Evolutionary conservation across 805 yeast genomes (phyloP), one percentile per base, ranked within the genome.

Genomic region (Maudiozyma serrabonitensis): DNA sequence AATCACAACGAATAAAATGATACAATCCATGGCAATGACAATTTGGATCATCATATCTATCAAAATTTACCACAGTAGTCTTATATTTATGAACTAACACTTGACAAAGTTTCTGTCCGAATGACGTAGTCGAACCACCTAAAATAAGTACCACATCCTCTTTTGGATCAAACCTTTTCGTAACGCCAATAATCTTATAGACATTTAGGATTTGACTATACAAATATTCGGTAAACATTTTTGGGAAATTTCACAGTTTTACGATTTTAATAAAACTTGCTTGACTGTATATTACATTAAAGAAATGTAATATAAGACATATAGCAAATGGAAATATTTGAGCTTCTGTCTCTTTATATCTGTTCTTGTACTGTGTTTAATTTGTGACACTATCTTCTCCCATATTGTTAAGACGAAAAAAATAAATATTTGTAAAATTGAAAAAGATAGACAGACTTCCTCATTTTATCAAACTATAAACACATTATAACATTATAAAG

Each of bases 121-220:
- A 50, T 1, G 38, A 48, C 16, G 55, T 53, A 7, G 52, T 49
- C 15, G 59, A 53, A 3, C 63, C 64, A n/a, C 63, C 63, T 4
- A 59, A 39, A 11, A 60, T 49, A 8, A 59, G 32, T 3, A 57
- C 52, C 3, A 43, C 45, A 45, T 57, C 59, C 8, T 13, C 18
- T 3, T 38, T 46, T 2, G 55, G 45, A 31, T 51, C 53, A 5
- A 58, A 45, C 15, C 35, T 39, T 21, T 48, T 48, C 2, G 25
- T 31, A 6, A 41, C 45, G 5, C 50, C 47, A 11, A 48, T 8
- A 15, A 13, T 6, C 7, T 34, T 34, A 13, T 46, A 19, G 3
- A 39, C 13, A 6, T 19, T 18, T 6, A 19, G 18, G 5, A 35
- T 6, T n/a, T 35, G 38, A n/a, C 5, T 16, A 35, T 35, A 35